phyloP scores from a whole-genome alignment of 768 basidiomycete species.

The Boletus subcaerulescens region DNA sequence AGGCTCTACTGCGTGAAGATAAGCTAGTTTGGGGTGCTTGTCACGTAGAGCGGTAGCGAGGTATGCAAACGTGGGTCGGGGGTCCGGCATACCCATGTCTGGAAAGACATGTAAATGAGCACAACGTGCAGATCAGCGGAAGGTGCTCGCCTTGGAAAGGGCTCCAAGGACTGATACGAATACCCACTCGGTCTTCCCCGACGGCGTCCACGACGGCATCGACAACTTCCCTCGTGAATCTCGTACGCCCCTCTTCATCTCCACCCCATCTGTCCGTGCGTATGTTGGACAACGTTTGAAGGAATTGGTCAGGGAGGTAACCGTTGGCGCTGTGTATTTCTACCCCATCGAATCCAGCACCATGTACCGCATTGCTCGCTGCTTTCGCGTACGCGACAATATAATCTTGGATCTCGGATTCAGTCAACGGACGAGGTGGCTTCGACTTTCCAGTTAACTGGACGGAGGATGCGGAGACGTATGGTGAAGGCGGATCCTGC shows the following conservation, averaged over 20 bases:
- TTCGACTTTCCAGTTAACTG: neutral
- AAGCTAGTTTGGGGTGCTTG: conserved; percentile 38
- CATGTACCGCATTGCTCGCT: neutral
- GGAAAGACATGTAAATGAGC: neutral
- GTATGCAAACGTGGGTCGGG: conserved; percentile 51
- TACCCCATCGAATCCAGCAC: neutral
- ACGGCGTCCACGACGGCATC: neutral
- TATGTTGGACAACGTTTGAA: neutral
- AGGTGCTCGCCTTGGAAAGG: neutral
- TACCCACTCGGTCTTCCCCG: neutral
- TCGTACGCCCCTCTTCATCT: neutral
- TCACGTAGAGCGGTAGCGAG: conserved; percentile 39
- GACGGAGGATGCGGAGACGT: conserved; percentile 35
- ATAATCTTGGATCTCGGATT: neutral
- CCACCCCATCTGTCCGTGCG: neutral
- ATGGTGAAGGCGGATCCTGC: conserved; percentile 29
- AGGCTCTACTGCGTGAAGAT: conserved; percentile 49
- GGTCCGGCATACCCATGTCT: conserved; percentile 55
- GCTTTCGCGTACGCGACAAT: neutral
- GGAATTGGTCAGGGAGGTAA: neutral
- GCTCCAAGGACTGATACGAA: conserved; percentile 2
- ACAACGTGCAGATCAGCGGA: neutral
- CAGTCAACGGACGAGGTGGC: neutral
- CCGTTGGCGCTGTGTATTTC: neutral
- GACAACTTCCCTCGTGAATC: neutral